phyloP scores from a whole-genome alignment of 257 asterid species.

The Perilla frutescens region DNA sequence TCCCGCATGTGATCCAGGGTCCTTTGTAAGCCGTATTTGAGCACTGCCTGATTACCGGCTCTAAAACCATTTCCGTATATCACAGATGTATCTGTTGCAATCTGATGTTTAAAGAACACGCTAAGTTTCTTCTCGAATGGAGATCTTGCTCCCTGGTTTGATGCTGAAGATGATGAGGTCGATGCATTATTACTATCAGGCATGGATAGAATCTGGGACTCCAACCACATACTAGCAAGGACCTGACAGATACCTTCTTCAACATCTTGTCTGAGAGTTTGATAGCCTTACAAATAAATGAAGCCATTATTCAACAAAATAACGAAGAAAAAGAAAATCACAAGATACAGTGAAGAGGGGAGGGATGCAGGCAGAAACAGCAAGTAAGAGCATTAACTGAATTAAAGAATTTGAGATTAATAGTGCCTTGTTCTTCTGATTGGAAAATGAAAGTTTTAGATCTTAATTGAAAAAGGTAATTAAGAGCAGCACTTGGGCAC shows the following conservation, averaged over 20 bases:
- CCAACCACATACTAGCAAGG: conserved; percentile 91
- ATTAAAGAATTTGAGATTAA: neutral
- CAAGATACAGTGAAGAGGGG: neutral
- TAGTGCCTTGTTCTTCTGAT: neutral
- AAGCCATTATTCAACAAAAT: neutral
- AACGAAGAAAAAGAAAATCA: neutral
- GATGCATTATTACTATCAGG: conserved; percentile 55
- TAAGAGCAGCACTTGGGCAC: too few relatives aligned
- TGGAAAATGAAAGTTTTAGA: neutral
- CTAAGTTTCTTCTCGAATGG: conserved; percentile 86
- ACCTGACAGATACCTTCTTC: conserved; percentile 99
- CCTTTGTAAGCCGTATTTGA: conserved; percentile 70
- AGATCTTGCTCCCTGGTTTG: conserved; percentile 55
- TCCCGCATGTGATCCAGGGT: conserved; percentile 81
- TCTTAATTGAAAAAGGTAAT: neutral
- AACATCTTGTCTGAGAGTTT: conserved; percentile 83
- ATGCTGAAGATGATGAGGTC: conserved; percentile 38
- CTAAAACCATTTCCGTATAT: conserved; percentile 93
- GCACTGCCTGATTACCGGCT: conserved; percentile 82
- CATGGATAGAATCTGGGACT: conserved; percentile 62
- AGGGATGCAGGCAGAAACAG: neutral
- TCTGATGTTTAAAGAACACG: conserved; percentile 82
- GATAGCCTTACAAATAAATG: conserved; percentile 57
- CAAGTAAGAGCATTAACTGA: neutral
- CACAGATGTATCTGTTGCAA: conserved; percentile 82